Percentiles rank a stretch among this genome's conserved stretches.
phyloP scores from a whole-genome alignment of 805 yeast genomes.

The Suhomyces tanzawaensis region DNA sequence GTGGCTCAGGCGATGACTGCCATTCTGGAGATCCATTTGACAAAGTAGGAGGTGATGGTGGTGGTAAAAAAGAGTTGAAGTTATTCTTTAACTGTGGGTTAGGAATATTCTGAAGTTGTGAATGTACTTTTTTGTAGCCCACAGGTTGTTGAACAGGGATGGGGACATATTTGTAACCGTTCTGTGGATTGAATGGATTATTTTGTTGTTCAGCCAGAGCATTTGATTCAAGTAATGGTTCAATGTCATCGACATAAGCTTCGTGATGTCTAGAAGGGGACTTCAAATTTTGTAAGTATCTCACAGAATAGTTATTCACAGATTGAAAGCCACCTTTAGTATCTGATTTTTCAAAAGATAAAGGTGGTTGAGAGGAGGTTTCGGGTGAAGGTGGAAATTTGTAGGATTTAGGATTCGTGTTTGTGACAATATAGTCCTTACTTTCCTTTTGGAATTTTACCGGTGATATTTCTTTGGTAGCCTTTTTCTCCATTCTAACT shows the following conservation, averaged over 20 bases:
- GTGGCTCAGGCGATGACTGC: slow-evolving; percentile 39
- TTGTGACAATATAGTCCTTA: slow-evolving; percentile 49
- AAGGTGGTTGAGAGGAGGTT: background rate
- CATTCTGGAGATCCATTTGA: slow-evolving; percentile 37
- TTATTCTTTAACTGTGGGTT: slow-evolving; percentile 10
- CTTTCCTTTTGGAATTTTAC: slow-evolving; percentile 10
- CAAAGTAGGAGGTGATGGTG: slow-evolving; percentile 34
- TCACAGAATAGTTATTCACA: slow-evolving; percentile 37
- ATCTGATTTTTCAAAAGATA: slow-evolving; percentile 1
- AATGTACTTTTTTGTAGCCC: slow-evolving; percentile 11
- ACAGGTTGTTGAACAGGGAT: slow-evolving; percentile 41
- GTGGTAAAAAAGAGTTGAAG: slow-evolving; percentile 34
- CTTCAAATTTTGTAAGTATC: slow-evolving; percentile 37
- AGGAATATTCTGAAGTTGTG: slow-evolving; percentile 7
- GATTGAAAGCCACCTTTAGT: slow-evolving; percentile 8
- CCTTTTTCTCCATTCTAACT: background rate
- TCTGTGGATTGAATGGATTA: slow-evolving; percentile 1
- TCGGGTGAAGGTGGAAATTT: slow-evolving; percentile 53
- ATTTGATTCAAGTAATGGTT: slow-evolving; percentile 22
- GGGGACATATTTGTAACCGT: slow-evolving; percentile 30
- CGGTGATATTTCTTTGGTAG: slow-evolving; percentile 7
- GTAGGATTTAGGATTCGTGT: slow-evolving; percentile 46
- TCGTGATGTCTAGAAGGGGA: slow-evolving; percentile 8
- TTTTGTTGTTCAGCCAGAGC: background rate
- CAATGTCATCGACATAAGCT: slow-evolving; percentile 36